Evolutionary conservation across 2,329 filamentous ascomycete genomes (phyloP).

Genomic region (Fusarium circinatum): DNA sequence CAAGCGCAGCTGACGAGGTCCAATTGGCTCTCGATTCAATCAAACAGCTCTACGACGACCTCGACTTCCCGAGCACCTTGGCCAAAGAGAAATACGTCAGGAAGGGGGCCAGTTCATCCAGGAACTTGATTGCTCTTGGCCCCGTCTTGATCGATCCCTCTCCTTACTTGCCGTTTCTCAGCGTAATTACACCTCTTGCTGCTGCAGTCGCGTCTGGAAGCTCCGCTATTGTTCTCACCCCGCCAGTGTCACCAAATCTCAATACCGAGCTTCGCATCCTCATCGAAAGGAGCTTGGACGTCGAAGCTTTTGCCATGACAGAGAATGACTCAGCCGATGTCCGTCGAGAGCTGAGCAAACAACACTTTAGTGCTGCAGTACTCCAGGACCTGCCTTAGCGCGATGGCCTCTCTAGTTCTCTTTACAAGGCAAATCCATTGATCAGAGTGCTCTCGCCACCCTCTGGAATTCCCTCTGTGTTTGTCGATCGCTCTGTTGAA

Average conservation of each 20-base stretch:
- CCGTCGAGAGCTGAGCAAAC: neutral
- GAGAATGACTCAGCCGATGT: neutral
- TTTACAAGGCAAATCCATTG: neutral
- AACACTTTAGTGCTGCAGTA: neutral
- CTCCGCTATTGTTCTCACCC: neutral
- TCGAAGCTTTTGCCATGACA: neutral
- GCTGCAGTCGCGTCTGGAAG: neutral
- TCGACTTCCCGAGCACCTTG: neutral
- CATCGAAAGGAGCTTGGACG: neutral
- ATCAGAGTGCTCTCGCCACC: neutral
- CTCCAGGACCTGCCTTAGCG: neutral
- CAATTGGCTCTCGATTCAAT: conserved; percentile 1
- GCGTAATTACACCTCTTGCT: neutral
- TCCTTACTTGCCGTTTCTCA: neutral
- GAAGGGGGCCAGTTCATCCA: neutral
- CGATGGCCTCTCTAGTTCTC: neutral
- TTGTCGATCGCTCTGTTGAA: neutral
- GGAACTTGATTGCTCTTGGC: neutral
- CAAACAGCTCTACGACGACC: conserved; percentile 1
- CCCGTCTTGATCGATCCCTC: neutral
- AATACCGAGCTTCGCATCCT: neutral
- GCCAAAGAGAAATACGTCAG: neutral
- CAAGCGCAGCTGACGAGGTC: neutral
- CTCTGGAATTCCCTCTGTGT: neutral
- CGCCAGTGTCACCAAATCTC: neutral